Evolutionary conservation across 2,329 filamentous ascomycete species (phyloP), one percentile per base, ranked within the genome.

Genomic region (Leptographium procerum): DNA sequence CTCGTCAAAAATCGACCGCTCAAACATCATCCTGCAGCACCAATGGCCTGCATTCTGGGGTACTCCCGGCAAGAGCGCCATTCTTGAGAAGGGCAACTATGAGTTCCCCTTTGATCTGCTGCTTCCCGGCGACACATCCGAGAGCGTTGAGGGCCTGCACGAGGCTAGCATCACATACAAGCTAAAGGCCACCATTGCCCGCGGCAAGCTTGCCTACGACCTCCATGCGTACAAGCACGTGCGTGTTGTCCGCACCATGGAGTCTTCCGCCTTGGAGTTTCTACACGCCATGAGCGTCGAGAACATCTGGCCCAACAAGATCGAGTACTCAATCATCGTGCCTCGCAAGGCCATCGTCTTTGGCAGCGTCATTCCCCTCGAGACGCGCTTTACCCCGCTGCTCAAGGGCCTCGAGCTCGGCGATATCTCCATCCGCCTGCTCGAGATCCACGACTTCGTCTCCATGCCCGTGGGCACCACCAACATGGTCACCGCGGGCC

Each of bases 251-350:
- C 82, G 89, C 59, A 92, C 89, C 0, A 75, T 91, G 52, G 87
- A 89, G 61, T 81, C 88, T 13, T 85, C 85, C 55, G 87, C 88
- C 13, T 77, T 91, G 60, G 88, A 92, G 68, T 81, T 91, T 62
- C 79, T 88, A 43, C 88, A 97, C 71, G 87, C 90, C 53, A 94
- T 96, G 89, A 89, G 89, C 62, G 91, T 97, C 63, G 91, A 96
- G 72, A 96, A 96, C 68, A 88, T 95, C 63, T 99, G 94, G 94
- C 88, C 91, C 7, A 94, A 96, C 75, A 99, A 99, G 77, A 83
- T 97, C 65, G 89, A 95, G 70, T 99, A 99, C 74, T 92, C 90
- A 33, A 91, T 99, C 62, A 84, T 89, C 59, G 89, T 95, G 13
- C 92, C 94, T 0, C 91, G 90, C 67, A 96, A 96, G 74, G 94